phyloP scores from a whole-genome alignment of 2,329 filamentous ascomycete species.

The Alternaria ventricosa region DNA sequence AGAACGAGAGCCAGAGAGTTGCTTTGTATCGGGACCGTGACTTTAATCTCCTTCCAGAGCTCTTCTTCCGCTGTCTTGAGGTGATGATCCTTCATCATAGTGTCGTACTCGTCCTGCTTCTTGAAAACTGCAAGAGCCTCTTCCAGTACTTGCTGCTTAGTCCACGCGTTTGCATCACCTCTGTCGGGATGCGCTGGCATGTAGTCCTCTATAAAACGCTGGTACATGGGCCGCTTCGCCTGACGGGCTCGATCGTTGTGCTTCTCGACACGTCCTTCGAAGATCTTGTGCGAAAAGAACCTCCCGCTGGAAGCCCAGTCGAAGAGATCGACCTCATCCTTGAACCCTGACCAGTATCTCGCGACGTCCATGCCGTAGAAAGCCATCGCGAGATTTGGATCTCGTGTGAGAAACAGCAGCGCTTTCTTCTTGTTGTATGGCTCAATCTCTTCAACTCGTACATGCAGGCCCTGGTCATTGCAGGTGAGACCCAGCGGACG shows the following conservation, averaged over 20 bases:
- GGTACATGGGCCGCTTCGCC: constrained; percentile 63
- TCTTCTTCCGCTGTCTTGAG: constrained; percentile 44
- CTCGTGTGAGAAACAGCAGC: constrained; percentile 65
- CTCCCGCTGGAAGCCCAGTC: constrained; percentile 65
- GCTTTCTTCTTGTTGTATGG: constrained; percentile 61
- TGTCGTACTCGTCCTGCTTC: constrained; percentile 54
- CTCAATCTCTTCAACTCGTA: constrained; percentile 75
- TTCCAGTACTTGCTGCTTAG: constrained; percentile 56
- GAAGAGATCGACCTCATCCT: constrained; percentile 63
- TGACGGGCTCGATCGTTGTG: constrained; percentile 65
- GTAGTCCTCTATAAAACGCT: constrained; percentile 68
- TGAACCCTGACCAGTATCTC: constrained; percentile 64
- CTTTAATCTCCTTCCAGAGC: constrained; percentile 58
- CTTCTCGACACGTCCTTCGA: constrained; percentile 42
- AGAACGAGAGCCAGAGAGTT: constrained; percentile 32
- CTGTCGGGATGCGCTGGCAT: constrained; percentile 61
- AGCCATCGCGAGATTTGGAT: constrained; percentile 62
- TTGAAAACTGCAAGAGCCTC: constrained; percentile 63
- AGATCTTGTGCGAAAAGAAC: constrained; percentile 61
- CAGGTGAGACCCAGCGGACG: constrained; percentile 70
- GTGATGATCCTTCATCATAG: constrained; percentile 49
- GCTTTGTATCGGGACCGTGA: constrained; percentile 30
- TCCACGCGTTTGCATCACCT: constrained; percentile 21
- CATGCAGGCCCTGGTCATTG: constrained; percentile 67
- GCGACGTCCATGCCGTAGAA: constrained; percentile 68